Conservation (phyloP, 257 asterid species). For the Solanum virginianum region DNA sequence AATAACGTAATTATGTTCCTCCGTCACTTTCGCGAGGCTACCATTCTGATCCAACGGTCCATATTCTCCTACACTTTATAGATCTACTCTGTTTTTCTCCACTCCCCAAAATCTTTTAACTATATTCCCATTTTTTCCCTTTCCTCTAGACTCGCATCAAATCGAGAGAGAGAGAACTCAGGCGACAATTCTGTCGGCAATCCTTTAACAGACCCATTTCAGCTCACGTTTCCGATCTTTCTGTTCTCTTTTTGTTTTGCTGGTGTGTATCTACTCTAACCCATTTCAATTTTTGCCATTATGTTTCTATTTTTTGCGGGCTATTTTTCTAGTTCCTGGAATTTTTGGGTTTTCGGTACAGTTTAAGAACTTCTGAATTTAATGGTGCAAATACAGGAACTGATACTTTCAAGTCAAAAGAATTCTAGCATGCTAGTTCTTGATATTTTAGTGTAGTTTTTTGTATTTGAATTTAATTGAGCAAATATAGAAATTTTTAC, state of each 20-base stretch:
- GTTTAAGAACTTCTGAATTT: neutral
- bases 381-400: neutral
- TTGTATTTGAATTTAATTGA: neutral
- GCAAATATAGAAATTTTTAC: neutral
- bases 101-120: neutral
- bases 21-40: constrained; percentile 6
- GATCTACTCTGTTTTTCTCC: neutral
- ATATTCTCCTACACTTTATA: constrained; percentile 28
- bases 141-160: constrained; percentile 23
- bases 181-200: neutral
- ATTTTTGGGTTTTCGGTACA: neutral
- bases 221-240: neutral
- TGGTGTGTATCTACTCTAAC: neutral
- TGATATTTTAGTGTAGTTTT: neutral
- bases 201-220: neutral
- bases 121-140: neutral
- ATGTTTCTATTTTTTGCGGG: neutral
- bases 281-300: neutral
- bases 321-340: neutral
- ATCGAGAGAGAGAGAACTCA: constrained; percentile 24
- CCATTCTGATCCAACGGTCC: constrained; percentile 33
- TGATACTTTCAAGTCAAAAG: neutral
- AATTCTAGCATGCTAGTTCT: neutral
- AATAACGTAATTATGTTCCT: neutral
- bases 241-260: neutral